phyloP scores from a whole-genome alignment of 2,329 filamentous ascomycete species.

The Fusarium keratoplasticum region DNA sequence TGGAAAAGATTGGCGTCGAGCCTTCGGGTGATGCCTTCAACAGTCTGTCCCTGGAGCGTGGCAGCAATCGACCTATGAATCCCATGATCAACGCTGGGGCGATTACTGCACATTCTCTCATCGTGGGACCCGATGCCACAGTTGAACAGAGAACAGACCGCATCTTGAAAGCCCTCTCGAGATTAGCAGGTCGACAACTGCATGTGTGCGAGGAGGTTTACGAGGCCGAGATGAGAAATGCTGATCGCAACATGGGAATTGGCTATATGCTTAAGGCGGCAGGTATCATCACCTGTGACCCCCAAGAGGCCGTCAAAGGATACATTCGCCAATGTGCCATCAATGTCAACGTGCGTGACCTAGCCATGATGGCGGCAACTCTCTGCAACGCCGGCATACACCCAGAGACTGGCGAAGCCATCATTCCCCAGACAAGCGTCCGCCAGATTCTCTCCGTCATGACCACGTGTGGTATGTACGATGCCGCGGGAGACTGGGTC shows the following conservation, averaged over 20 bases:
- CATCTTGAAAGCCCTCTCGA: slow-evolving; percentile 50
- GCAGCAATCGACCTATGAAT: slow-evolving; percentile 49
- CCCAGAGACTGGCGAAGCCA: slow-evolving; percentile 47
- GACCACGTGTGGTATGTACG: slow-evolving; percentile 57
- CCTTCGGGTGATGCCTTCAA: slow-evolving; percentile 55
- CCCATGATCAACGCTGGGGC: slow-evolving; percentile 53
- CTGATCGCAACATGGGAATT: slow-evolving; percentile 51
- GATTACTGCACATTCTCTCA: slow-evolving; percentile 49
- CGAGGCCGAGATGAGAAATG: slow-evolving; percentile 51
- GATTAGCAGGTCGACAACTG: slow-evolving; percentile 50
- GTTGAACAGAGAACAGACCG: slow-evolving; percentile 50
- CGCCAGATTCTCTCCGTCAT: slow-evolving; percentile 55
- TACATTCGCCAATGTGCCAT: slow-evolving; percentile 56
- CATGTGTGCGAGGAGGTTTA: slow-evolving; percentile 54
- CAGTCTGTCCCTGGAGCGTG: slow-evolving; percentile 46
- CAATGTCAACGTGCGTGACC: slow-evolving; percentile 55
- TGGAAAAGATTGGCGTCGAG: slow-evolving; percentile 55
- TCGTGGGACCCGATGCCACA: slow-evolving; percentile 46
- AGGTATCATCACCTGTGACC: slow-evolving; percentile 51
- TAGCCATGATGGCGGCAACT: slow-evolving; percentile 55
- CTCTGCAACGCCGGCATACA: slow-evolving; percentile 53
- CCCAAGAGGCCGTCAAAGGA: slow-evolving; percentile 50
- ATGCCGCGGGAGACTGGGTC: slow-evolving; percentile 54
- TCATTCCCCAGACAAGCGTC: slow-evolving; percentile 52
- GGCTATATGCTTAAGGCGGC: slow-evolving; percentile 56